Base-by-base conservation (phyloP, 2,329 filamentous ascomycete genomes). In the Exutisphaerella laricina region DNA sequence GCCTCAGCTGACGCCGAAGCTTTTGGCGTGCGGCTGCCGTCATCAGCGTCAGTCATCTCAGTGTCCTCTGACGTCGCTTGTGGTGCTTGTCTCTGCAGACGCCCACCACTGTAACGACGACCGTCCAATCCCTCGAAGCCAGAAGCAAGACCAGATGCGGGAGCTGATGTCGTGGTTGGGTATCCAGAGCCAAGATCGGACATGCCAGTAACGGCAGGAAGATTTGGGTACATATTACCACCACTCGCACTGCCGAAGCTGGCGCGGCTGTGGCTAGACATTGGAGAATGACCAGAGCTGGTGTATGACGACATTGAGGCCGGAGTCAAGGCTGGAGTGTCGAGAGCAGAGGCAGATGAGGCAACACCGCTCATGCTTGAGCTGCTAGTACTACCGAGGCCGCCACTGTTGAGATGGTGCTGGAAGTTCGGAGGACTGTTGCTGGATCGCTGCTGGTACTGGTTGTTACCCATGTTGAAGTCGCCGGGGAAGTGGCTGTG, bases 321-420 rank as follows among this genome's bases (percentile, higher is more conserved):
- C 5, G 85, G 85, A 2, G 85, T 89, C 50, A 88, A 74, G 7
- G 84, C 84, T 7, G 85, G 84, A 10, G 85, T 89, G 49, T 85
- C 82, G 54, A 67, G 54, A 47, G 67, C 59, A 44, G 69, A 66
- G 7, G 70, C 66, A 31, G 71, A 71, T 34, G 70, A 66, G 25
- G 53, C 54, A 33, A 59, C 49, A 46, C 55, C 54, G 18, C 58
- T 37, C 65, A 63, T 54, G 60, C 63, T 44, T 58, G 63, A 44
- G 17, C 46, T 50, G 35, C 44, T 70, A 53, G 51, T 70, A 64
- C 33, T 62, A 60, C 38, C 58, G 38, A 56, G 53, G 25, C 51
- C 52, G 40, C 54, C 52, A 37, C 44, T 46, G 45, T 43, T 49
- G 12, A 53, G 50, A 28, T 52, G 45, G 35, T 50, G 50, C 37